Percentiles rank a stretch among this genome's conserved stretches.
Conservation (phyloP, 345 rosid species). For the Firmiana major region DNA sequence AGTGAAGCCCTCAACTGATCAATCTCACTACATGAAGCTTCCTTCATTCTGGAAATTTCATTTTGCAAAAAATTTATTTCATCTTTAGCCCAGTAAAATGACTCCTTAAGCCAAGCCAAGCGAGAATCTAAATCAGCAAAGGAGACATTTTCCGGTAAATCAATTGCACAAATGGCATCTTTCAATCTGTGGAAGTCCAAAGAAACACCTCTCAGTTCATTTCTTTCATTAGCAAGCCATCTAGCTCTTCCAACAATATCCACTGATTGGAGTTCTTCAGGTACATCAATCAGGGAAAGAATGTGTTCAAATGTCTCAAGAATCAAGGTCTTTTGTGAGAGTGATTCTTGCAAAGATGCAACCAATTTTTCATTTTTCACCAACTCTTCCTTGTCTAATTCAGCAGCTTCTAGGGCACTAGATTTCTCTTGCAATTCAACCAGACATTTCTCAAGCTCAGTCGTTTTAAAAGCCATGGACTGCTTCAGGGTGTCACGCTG, state of each 20-base stretch:
- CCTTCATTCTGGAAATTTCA: constrained; percentile 43
- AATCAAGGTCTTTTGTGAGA: constrained; percentile 41
- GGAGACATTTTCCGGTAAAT: constrained; percentile 56
- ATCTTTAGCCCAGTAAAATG: constrained; percentile 46
- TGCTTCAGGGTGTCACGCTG: constrained; percentile 79
- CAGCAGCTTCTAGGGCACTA: constrained; percentile 52
- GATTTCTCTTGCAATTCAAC: constrained; percentile 60
- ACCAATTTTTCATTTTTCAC: constrained; percentile 43
- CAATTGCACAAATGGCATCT: constrained; percentile 48
- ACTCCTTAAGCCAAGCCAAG: constrained; percentile 65
- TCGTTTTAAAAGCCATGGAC: constrained; percentile 60
- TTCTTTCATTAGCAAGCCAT: constrained; percentile 70
- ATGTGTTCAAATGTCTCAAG: constrained; percentile 55
- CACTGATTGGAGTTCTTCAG: constrained; percentile 51
- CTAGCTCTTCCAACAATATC: constrained; percentile 53
- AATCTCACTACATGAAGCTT: constrained; percentile 42
- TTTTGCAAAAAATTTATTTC: constrained; percentile 44
- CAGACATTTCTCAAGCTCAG: constrained; percentile 68
- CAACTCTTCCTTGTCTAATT: constrained; percentile 52
- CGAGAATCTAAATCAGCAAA: constrained; percentile 53
- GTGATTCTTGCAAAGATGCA: constrained; percentile 61
- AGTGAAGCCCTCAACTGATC: constrained; percentile 2
- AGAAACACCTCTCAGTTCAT: constrained; percentile 38
- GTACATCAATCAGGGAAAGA: constrained; percentile 40
- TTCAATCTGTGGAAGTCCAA: constrained; percentile 56